phyloP scores from a whole-genome alignment of 163 green algal species.

The Botryococcus braunii region DNA sequence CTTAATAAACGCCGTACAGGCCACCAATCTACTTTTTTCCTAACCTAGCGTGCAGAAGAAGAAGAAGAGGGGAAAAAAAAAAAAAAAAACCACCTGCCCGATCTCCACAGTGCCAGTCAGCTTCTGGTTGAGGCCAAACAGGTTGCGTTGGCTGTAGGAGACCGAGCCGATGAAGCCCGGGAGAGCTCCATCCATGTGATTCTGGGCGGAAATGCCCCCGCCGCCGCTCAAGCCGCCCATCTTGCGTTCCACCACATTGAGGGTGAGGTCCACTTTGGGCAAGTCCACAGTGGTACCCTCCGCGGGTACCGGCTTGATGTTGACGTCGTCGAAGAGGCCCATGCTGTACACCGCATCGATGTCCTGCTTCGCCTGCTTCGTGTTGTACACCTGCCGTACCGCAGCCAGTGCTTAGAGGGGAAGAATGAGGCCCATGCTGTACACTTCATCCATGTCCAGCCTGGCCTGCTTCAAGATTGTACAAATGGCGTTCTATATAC shows the following conservation, averaged over 20 bases:
- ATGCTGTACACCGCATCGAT: slow-evolving; percentile 84
- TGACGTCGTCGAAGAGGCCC: slow-evolving; percentile 92
- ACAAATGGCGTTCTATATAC: no score
- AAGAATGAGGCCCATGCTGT: no score
- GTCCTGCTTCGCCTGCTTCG: slow-evolving; percentile 66
- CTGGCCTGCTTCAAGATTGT: no score
- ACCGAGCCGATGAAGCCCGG: slow-evolving; percentile 74
- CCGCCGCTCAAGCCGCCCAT: slow-evolving; percentile 75
- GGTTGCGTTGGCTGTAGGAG: slow-evolving; percentile 71
- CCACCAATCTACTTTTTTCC: no score
- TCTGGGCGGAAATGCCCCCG: slow-evolving; percentile 61
- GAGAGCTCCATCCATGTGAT: slow-evolving; percentile 47
- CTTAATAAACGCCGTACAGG: no score
- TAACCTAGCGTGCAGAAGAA: no score
- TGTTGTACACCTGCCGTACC: slow-evolving; percentile 57
- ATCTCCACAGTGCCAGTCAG: slow-evolving; percentile 71
- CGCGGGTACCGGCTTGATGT: slow-evolving; percentile 67
- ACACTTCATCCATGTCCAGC: no score
- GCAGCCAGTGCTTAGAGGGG: no score
- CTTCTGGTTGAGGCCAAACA: slow-evolving; percentile 82
- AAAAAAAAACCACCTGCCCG: slow-evolving; percentile 42
- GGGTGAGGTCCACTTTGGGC: slow-evolving; percentile 70
- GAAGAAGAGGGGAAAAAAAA: no score
- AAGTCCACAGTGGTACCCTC: slow-evolving; percentile 51
- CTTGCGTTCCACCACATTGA: slow-evolving; percentile 84